A percentile compares a stretch with the other conserved stretches of the same genome.
These are phyloP conservation scores for Solanum hybrid DNA, from an alignment of 305 asterid genomes.

Conservation along the genomic window DNA sequence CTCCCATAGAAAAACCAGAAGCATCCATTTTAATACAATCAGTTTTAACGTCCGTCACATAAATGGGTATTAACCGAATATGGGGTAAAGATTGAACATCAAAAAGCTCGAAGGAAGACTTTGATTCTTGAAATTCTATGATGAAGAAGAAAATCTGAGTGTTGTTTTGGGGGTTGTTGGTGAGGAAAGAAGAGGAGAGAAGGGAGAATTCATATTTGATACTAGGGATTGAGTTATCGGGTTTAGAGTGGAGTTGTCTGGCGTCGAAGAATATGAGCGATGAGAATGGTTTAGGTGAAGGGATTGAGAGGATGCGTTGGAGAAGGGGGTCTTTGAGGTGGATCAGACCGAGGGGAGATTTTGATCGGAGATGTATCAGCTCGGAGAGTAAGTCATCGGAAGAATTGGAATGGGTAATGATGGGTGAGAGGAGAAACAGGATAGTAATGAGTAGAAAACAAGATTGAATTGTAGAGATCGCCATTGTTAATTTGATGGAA, in stretches of 20 bases:
- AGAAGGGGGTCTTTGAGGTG: constrained; percentile 64
- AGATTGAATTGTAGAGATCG: constrained; percentile 21
- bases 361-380: constrained; percentile 53
- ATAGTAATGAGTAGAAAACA: constrained; percentile 11
- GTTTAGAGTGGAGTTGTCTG: constrained; percentile 61
- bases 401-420: neutral
- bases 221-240: constrained; percentile 62
- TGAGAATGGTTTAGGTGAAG: constrained; percentile 72
- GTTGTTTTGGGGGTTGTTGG: constrained; percentile 42
- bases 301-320: constrained; percentile 57
- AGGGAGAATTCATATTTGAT: constrained; percentile 69
- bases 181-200: constrained; percentile 47
- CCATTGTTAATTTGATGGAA: constrained; percentile 20
- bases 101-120: constrained; percentile 44
- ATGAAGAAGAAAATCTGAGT: constrained; percentile 54
- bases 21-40: constrained; percentile 69
- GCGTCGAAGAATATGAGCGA: constrained; percentile 83
- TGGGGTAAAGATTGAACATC: constrained; percentile 67
- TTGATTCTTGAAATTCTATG: constrained; percentile 62
- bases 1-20: constrained; percentile 48
- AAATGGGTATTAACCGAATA: constrained; percentile 53
- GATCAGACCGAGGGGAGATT: constrained; percentile 58
- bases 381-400: constrained; percentile 23
- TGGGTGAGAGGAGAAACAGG: constrained; percentile 13
- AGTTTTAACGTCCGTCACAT: constrained; percentile 37